Conservation (phyloP, 768 basidiomycete genomes). For the Leccinum longicurvipes region DNA sequence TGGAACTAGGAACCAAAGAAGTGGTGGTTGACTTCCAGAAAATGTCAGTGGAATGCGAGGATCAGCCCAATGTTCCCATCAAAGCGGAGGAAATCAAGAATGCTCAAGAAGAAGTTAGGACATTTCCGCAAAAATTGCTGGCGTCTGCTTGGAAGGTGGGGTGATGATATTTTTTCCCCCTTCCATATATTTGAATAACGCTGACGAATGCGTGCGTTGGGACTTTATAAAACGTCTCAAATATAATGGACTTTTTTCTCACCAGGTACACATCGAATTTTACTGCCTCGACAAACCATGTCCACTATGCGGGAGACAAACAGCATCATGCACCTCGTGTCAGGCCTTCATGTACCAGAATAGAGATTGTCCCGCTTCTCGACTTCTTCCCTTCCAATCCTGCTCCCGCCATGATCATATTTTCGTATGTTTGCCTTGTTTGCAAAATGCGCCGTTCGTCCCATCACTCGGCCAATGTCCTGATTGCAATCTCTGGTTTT, state of each 20-base stretch:
- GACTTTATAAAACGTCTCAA: slow-evolving; percentile 17
- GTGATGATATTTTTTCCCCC: too few relatives aligned
- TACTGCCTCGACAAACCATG: not conserved
- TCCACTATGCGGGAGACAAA: slow-evolving; percentile 11
- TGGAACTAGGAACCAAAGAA: slow-evolving; percentile 1
- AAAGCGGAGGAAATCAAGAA: slow-evolving; percentile 19
- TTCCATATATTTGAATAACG: too few relatives aligned
- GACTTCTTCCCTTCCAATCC: slow-evolving; percentile 13
- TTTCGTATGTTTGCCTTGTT: slow-evolving; percentile 9
- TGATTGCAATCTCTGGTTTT: slow-evolving; percentile 20
- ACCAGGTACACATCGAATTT: not conserved
- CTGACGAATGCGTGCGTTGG: not conserved
- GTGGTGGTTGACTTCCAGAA: slow-evolving; percentile 18
- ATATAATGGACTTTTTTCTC: slow-evolving; percentile 1
- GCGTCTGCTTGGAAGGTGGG: too few relatives aligned
- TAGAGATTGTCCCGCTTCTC: slow-evolving; percentile 14
- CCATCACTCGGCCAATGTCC: slow-evolving; percentile 21
- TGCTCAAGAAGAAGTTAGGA: too few relatives aligned
- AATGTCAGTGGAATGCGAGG: slow-evolving; percentile 14
- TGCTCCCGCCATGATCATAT: slow-evolving; percentile 12
- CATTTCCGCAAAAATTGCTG: too few relatives aligned
- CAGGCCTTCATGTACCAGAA: slow-evolving; percentile 16
- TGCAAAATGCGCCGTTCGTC: not conserved
- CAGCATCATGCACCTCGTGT: slow-evolving; percentile 10
- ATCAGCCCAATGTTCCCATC: slow-evolving; percentile 13